These are phyloP conservation scores for Castanea mollissima DNA, from an alignment of 306 rosid genomes.

Conservation along the genomic window DNA sequence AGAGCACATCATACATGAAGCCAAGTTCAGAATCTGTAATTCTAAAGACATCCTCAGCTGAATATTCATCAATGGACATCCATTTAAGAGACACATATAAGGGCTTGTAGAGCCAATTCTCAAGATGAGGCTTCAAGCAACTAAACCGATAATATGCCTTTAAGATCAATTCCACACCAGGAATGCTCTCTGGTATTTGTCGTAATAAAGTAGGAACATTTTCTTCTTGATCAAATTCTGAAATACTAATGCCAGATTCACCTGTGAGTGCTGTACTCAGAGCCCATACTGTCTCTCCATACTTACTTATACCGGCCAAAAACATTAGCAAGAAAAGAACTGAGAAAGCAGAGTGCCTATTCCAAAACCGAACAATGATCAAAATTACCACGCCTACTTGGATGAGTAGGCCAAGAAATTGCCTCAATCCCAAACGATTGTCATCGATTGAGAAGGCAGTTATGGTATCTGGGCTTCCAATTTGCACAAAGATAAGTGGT, in stretches of 20 bases:
- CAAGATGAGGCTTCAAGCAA: conserved; percentile 57
- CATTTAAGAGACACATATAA: conserved; percentile 36
- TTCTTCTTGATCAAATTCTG: conserved; percentile 43
- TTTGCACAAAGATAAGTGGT: conserved; percentile 58
- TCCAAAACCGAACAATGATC: conserved; percentile 56
- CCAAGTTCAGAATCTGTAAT: conserved; percentile 56
- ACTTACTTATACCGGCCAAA: conserved; percentile 48
- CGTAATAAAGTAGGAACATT: conserved; percentile 42
- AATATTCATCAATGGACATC: conserved; percentile 32
- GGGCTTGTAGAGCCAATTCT: conserved; percentile 49
- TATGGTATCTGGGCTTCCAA: conserved; percentile 61
- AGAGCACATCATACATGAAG: conserved; percentile 66
- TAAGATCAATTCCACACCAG: conserved; percentile 42
- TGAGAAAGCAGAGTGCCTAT: conserved; percentile 36
- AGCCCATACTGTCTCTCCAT: conserved; percentile 68
- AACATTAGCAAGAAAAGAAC: conserved; percentile 56
- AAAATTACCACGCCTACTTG: conserved; percentile 53
- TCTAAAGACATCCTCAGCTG: conserved; percentile 37
- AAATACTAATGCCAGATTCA: conserved; percentile 31
- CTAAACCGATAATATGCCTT: conserved; percentile 57
- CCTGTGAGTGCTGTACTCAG: conserved; percentile 47
- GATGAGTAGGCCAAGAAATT: conserved; percentile 41
- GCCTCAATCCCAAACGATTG: conserved; percentile 51
- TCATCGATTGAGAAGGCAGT: conserved; percentile 72
- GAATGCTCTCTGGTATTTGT: conserved; percentile 36